Conservation (phyloP, 257 asterid species). For the Euphrasia confusa region DNA sequence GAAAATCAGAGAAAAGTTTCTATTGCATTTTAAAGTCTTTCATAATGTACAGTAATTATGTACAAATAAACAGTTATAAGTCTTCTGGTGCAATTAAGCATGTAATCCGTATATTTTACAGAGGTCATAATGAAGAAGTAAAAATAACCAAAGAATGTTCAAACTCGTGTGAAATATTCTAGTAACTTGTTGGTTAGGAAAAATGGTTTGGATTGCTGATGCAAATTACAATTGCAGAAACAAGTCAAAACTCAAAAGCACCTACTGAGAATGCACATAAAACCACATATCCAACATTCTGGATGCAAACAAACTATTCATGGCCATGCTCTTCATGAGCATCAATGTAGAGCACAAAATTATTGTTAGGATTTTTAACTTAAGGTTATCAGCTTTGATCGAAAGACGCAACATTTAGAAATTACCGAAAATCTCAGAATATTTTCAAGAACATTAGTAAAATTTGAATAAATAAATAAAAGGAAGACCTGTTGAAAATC, state of each 20-base stretch:
- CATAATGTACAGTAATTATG: background rate
- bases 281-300: background rate
- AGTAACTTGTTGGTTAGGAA: background rate
- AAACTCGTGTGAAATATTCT: conserved; percentile 12
- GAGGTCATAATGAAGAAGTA: background rate
- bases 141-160: background rate
- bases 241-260: background rate
- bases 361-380: background rate
- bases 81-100: background rate
- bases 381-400: conserved; percentile 12
- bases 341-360: conserved; percentile 2
- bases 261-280: background rate
- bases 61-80: background rate
- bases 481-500: conserved; percentile 79
- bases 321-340: background rate
- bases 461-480: background rate
- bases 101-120: background rate
- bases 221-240: conserved; percentile 2
- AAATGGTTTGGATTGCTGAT: conserved; percentile 14
- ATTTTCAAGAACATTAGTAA: background rate
- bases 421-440: conserved; percentile 1
- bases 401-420: conserved; percentile 7
- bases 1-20: background rate
- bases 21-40: background rate
- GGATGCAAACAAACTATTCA: background rate